Conservation (phyloP, 495 filamentous ascomycete species). For the Penicillium turbatum region DNA sequence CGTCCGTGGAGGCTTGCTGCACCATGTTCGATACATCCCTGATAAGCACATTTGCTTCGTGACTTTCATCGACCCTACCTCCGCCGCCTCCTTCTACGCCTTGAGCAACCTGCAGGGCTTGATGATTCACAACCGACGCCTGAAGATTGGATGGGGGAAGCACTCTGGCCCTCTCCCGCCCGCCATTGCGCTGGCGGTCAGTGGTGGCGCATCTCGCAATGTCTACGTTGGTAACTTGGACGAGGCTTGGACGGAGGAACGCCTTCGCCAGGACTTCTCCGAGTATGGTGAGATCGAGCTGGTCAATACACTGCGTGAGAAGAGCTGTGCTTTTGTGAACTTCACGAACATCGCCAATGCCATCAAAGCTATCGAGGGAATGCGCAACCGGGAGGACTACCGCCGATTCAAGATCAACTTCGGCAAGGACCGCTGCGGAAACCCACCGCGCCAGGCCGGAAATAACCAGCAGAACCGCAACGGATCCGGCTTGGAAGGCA, state of each 20-base stretch:
- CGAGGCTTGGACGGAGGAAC: conserved; percentile 94
- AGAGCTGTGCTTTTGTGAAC: conserved; percentile 99
- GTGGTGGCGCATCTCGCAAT: conserved; percentile 88
- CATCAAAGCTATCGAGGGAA: conserved; percentile 97
- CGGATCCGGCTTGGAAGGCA: conserved; percentile 49
- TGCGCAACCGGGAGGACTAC: conserved; percentile 92
- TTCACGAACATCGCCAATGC: conserved; percentile 99
- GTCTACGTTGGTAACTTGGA: conserved; percentile 98
- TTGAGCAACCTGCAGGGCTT: conserved; percentile 93
- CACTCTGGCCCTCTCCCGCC: conserved; percentile 96
- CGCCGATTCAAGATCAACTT: conserved; percentile 99
- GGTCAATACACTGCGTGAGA: conserved; percentile 94
- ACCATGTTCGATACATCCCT: conserved; percentile 98
- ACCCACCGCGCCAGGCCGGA: conserved; percentile 82
- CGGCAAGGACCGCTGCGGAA: conserved; percentile 96
- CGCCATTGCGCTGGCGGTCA: conserved; percentile 93
- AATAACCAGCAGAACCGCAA: conserved; percentile 56
- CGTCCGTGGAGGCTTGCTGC: conserved; percentile 84
- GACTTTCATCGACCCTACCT: conserved; percentile 98
- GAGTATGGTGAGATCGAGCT: conserved; percentile 98
- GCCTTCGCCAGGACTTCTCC: conserved; percentile 91
- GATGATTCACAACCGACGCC: conserved; percentile 97
- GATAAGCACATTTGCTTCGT: conserved; percentile 99
- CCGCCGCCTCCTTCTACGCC: conserved; percentile 95
- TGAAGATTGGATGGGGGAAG: conserved; percentile 99